These are phyloP conservation scores for Aspergillus arachidicola DNA, from an alignment of 2,329 filamentous ascomycete species.

Conservation along the genomic window DNA sequence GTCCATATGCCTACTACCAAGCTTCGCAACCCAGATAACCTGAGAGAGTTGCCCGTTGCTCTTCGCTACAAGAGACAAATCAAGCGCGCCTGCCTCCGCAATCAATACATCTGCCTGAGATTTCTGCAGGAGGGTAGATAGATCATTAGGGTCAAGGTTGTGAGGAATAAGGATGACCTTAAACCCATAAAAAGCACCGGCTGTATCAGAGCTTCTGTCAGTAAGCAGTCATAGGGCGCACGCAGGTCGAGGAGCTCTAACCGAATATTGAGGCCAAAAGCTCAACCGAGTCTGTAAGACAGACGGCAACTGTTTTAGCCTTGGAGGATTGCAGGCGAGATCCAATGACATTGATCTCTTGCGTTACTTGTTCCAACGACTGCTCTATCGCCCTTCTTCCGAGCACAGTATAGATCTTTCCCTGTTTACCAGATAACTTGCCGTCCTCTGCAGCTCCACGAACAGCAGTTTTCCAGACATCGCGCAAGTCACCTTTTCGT, in stretches of 20 bases:
- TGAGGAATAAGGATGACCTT: constrained; percentile 85
- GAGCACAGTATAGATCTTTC: constrained; percentile 75
- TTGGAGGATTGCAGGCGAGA: constrained; percentile 72
- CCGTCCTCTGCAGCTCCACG: constrained; percentile 67
- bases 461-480: constrained; percentile 80
- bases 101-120: constrained; percentile 80
- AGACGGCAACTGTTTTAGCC: constrained; percentile 77
- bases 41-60: constrained; percentile 72
- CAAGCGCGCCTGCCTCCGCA: constrained; percentile 82
- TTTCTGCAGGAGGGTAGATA: constrained; percentile 72
- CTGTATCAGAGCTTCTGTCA: constrained; percentile 43
- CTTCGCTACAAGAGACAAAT: constrained; percentile 72
- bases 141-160: constrained; percentile 68
- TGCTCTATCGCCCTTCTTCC: constrained; percentile 77
- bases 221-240: neutral
- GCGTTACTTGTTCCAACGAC: constrained; percentile 70
- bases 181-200: constrained; percentile 85
- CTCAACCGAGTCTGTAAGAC: constrained; percentile 91
- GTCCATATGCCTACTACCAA: constrained; percentile 88
- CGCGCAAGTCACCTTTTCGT: constrained; percentile 83
- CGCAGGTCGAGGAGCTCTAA: constrained; percentile 33
- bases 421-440: constrained; percentile 60
- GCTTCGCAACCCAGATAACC: constrained; percentile 89
- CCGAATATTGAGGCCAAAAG: constrained; percentile 78
- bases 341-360: constrained; percentile 86